Evolutionary conservation across 352 stramenopile genomes (phyloP).

Genomic region (Phytophthora cactorum): DNA sequence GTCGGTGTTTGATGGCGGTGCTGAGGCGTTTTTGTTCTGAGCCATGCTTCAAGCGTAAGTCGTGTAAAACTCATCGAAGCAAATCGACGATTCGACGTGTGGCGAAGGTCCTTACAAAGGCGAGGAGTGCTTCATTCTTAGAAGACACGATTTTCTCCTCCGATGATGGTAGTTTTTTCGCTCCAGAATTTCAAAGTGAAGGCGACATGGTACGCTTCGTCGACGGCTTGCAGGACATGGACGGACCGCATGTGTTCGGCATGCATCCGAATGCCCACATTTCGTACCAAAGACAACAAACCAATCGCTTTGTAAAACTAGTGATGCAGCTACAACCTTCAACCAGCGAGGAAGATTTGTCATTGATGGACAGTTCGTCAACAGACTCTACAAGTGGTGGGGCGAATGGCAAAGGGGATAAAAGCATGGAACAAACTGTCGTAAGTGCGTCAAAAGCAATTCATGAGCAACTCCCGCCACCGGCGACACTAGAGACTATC

Average conservation of each 20-base stretch:
- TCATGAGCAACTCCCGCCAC: slow-evolving; percentile 27
- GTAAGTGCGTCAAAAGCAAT: slow-evolving; percentile 32
- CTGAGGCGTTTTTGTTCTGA: slow-evolving; percentile 69
- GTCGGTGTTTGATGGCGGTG: slow-evolving; percentile 70
- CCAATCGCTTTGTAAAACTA: slow-evolving; percentile 39
- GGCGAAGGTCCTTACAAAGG: not conserved
- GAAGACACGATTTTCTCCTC: slow-evolving; percentile 17
- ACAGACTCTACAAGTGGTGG: not conserved
- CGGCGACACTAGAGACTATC: slow-evolving; percentile 5
- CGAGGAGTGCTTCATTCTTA: slow-evolving; percentile 13
- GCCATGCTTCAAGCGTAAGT: slow-evolving; percentile 5
- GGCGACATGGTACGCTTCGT: slow-evolving; percentile 58
- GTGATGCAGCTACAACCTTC: slow-evolving; percentile 47
- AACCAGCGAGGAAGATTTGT: not conserved
- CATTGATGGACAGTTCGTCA: not conserved
- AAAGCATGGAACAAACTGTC: slow-evolving; percentile 16
- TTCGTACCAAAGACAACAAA: slow-evolving; percentile 68
- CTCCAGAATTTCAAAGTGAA: slow-evolving; percentile 46
- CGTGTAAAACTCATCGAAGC: not conserved
- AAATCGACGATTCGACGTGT: slow-evolving; percentile 4
- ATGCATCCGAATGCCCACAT: slow-evolving; percentile 86
- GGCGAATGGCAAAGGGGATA: not conserved
- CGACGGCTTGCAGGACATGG: slow-evolving; percentile 50
- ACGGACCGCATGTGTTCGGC: slow-evolving; percentile 76
- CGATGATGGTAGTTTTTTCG: slow-evolving; percentile 46